Evolutionary conservation across 495 filamentous ascomycete species (phyloP), one percentile per base, ranked within the genome.

Genomic region (Ascodesmis nigricans): DNA sequence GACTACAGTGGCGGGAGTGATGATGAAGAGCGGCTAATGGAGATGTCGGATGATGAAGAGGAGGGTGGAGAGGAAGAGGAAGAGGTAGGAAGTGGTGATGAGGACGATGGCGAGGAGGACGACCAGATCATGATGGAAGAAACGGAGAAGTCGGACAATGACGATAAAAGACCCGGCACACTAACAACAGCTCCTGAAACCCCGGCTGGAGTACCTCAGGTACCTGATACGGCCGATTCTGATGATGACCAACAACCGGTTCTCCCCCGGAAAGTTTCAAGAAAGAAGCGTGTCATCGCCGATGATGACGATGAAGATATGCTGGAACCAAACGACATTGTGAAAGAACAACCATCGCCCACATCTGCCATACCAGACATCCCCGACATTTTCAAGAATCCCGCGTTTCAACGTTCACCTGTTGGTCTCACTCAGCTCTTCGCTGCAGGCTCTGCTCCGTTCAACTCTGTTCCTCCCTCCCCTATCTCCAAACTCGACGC

Each of bases 221-320:
- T n/a, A n/a, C n/a, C n/a, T n/a, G n/a, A n/a, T n/a, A n/a, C 45
- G 5, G 43, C 43, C 4, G 44, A 46, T 3, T 47, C 46, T 7
- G 54, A 53, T 19, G 47, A 57, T 19, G 51, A 58, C n/a, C n/a
- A n/a, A n/a, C 36, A 55, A 26, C 57, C 56, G 38, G 23, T 28
- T 7, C 25, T 35, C 26, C 31, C 6, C 6, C 41, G 32, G 26
- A 50, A 42, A 33, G 21, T 37, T 3, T 41, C 44, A 21, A 38
- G 42, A 8, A 65, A 63, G 36, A 53, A 59, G 13, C 44, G 52
- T 21, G 55, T 59, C 18, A 45, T 69, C 8, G 52, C 66, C 26
- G 66, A 60, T 10, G 65, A 70, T 19, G 73, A 78, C 15, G 58
- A 65, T 33, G 82, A 79, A 62, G 72, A 71, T 10, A 81, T 44